Conservation (phyloP, 2,329 filamentous ascomycete species). For the Gaeumannomyces sp. region DNA sequence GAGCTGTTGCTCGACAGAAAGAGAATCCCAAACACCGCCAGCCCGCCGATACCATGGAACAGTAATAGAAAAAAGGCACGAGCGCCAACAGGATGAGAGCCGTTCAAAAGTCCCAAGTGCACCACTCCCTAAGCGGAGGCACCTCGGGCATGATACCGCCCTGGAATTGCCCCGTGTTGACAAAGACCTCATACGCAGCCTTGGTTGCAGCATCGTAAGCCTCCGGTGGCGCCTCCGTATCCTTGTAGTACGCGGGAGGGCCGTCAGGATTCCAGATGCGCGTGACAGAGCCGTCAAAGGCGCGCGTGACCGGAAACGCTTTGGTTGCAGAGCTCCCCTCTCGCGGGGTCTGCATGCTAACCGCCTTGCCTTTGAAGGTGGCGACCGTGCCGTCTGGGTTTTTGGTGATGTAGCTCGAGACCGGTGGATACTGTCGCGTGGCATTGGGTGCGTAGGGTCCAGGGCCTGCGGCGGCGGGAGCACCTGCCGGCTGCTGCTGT, state of each 20-base stretch:
- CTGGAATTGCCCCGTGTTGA: constrained; percentile 60
- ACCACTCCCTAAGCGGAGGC: constrained; percentile 73
- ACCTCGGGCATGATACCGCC: constrained; percentile 68
- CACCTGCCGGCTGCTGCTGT: constrained; percentile 1
- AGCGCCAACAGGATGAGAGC: background rate
- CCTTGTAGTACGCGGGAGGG: constrained; percentile 54
- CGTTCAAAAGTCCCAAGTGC: constrained; percentile 62
- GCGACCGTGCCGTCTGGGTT: constrained; percentile 19
- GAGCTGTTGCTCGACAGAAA: background rate
- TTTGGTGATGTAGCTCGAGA: constrained; percentile 22
- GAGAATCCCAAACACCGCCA: background rate
- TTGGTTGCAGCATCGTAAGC: constrained; percentile 43
- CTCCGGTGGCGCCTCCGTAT: constrained; percentile 49
- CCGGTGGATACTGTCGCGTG: constrained; percentile 24
- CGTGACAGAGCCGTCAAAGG: constrained; percentile 48
- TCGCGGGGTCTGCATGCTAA: constrained; percentile 31
- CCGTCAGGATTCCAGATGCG: constrained; percentile 71
- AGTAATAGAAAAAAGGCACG: background rate
- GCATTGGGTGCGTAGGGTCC: constrained; percentile 21
- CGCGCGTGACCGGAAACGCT: constrained; percentile 36
- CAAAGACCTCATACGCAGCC: constrained; percentile 58
- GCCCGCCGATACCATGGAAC: background rate
- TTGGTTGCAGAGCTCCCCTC: constrained; percentile 33
- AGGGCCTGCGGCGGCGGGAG: background rate
- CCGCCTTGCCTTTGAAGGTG: constrained; percentile 26